Base-by-base conservation (phyloP, 257 asterid genomes). In the Hygrophila difformis region DNA sequence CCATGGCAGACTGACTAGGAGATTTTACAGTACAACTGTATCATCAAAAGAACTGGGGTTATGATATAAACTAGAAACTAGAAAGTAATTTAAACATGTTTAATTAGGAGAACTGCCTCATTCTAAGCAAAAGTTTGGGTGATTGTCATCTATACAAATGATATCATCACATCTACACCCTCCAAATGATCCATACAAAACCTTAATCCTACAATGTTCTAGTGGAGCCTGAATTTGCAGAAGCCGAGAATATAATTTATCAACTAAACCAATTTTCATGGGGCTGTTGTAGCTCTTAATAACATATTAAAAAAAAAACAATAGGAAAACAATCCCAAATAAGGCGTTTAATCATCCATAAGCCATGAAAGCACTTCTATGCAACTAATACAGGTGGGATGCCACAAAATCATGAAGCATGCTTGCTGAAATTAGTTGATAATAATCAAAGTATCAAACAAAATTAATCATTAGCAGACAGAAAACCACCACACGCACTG, bases 1-100 rank as follows among this genome's bases (percentile, higher is more conserved):
- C 94, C 98, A 89, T 89, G 59, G 98, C 93, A 35, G 96, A 85
- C 57, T 89, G 98, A 70, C 98, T 89, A 17, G 98, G 98, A 24
- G 94, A 77, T 73, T 89, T 89, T 12, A 89, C 98, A 9, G 98
- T 89, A 53, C 98, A 85, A 46, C 98, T 89, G 88, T 72, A 77
- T 50, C 48, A 47, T 38, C 9, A 56, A 31, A 58, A 18, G 41
- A 17, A 6, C 3, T 3, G 20, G 4, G 12, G 2, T 19, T 6
- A 45, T 15, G 53, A 8, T 9, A 4, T 1, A 44, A 38, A 9
- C 41, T 15, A n/a, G n/a, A n/a, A n/a, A n/a, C n/a, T n/a, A n/a
- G n/a, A n/a, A n/a, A n/a, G n/a, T n/a, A n/a, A n/a, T n/a, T n/a
- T n/a, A n/a, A n/a, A n/a, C 47, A 40, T 11, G 52, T 21, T 29